Percentiles rank a stretch among this genome's conserved stretches.
Evolutionary conservation across 129 eudicot species (phyloP).

Genomic region (Sambucus nigra): DNA sequence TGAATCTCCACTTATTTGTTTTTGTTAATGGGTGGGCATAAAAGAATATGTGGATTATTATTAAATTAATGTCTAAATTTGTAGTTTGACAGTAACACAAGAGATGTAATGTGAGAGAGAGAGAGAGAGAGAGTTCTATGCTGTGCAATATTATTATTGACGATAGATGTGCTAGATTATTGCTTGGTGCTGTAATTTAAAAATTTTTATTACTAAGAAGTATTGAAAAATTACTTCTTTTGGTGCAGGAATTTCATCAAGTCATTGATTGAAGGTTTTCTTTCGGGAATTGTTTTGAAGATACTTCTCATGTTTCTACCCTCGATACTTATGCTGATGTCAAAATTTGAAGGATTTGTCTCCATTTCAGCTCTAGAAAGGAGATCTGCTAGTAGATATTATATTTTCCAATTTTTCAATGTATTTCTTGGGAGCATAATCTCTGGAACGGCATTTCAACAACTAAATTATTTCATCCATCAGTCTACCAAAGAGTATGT

Average conservation of each 20-base stretch:
- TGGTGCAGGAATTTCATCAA: slow-evolving; percentile 46
- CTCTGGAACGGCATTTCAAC: slow-evolving; percentile 67
- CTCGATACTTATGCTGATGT: slow-evolving; percentile 65
- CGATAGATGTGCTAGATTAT: too few species aligned
- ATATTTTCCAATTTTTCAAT: slow-evolving; percentile 51
- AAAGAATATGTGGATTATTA: too few species aligned
- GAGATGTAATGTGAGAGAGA: too few species aligned
- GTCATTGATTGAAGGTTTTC: slow-evolving; percentile 64
- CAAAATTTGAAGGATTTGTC: slow-evolving; percentile 62
- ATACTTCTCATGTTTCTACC: slow-evolving; percentile 59
- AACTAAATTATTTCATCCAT: slow-evolving; percentile 53
- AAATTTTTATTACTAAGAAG: slow-evolving; percentile 1
- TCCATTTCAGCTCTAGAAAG: slow-evolving; percentile 57
- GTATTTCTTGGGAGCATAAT: slow-evolving; percentile 77
- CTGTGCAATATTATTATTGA: too few species aligned
- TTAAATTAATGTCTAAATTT: too few species aligned
- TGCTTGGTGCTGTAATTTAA: too few species aligned
- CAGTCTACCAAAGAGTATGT: slow-evolving; percentile 60
- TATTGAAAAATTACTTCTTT: neutral
- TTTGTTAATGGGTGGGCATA: too few species aligned
- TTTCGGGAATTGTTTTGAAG: slow-evolving; percentile 74
- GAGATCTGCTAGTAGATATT: slow-evolving; percentile 66
- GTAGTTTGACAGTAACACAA: too few species aligned
- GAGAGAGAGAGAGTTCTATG: too few species aligned
- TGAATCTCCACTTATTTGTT: too few species aligned